These are phyloP conservation scores for Coprinopsis cinerea DNA, from an alignment of 768 basidiomycete genomes.

Conservation along the genomic window DNA sequence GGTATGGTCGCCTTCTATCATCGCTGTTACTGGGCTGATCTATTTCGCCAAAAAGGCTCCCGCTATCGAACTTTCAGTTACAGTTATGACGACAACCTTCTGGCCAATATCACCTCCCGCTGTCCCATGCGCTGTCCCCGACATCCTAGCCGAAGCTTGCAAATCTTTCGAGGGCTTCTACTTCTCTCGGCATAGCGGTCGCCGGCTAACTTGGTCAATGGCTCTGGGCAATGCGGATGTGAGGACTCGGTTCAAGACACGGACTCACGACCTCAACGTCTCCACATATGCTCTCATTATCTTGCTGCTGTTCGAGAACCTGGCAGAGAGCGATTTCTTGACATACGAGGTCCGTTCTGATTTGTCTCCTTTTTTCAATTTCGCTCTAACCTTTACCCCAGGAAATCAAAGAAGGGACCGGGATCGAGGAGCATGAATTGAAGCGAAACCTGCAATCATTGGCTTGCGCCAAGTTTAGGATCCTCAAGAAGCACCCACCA, in stretches of 20 bases:
- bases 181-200: slow-evolving; percentile 80
- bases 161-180: slow-evolving; percentile 88
- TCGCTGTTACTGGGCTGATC: slow-evolving; percentile 1
- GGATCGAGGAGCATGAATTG: slow-evolving; percentile 71
- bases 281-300: slow-evolving; percentile 87
- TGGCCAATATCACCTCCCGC: slow-evolving; percentile 82
- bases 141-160: slow-evolving; percentile 54
- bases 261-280: slow-evolving; percentile 86
- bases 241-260: slow-evolving; percentile 68
- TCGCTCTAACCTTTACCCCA: slow-evolving; percentile 26
- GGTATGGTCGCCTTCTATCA: slow-evolving; percentile 37
- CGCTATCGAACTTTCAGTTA: slow-evolving; percentile 77
- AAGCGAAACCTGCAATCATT: slow-evolving; percentile 93
- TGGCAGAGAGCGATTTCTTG: slow-evolving; percentile 61
- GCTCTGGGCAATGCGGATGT: slow-evolving; percentile 89
- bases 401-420: slow-evolving; percentile 80
- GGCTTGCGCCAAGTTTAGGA: slow-evolving; percentile 90
- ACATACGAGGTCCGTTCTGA: slow-evolving; percentile 59
- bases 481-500: slow-evolving; percentile 87
- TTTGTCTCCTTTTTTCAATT: background rate
- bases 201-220: slow-evolving; percentile 89
- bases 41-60: slow-evolving; percentile 52
- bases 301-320: slow-evolving; percentile 77
- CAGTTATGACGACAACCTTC: slow-evolving; percentile 92
- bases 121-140: slow-evolving; percentile 62